Evolutionary conservation across 495 filamentous ascomycete genomes (phyloP), one percentile per base, ranked within the genome.

Genomic region (Xylaria nigripes): DNA sequence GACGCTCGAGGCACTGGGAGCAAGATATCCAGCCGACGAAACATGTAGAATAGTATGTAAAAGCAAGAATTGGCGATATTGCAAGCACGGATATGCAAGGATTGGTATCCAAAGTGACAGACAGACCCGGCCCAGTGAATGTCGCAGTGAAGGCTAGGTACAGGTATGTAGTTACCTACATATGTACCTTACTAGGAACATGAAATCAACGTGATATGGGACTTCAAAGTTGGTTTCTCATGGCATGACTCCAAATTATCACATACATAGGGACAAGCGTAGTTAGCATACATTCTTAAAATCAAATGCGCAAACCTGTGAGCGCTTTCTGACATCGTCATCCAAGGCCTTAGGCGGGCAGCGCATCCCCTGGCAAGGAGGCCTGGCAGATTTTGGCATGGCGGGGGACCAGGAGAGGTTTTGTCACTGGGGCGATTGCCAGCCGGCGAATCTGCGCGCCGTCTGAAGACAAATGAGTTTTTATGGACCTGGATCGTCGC

Each of bases 381-480:
- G 81, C 0, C 73, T 80, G 2, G 82, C 81, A 7, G 81, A 85
- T 57, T 72, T 73, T 59, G 72, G 22, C 25, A 3, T 10, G 21
- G 13, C 23, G 1, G 52, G 43, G 15, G 78, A 80, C 54, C 80
- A 83, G 58, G 70, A 61, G 55, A 77, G 57, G 65, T 83, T 2
- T 79, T 79, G 0, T 78, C 81, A 7, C 72, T 77, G 0, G 81
- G 80, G 0, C 66, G 82, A 1, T 65, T 84, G 15, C 82, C 81
- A 1, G 81, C 83, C 56, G 18, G 78, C 78, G 22, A 80, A 85
- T 59, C 58, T 85, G 45, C 73, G 81, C 2, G 66, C 65, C 56
- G 75, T 85, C 62, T 84, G 84, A 65, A 70, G 77, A 61, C 75
- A 79, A 22, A 84, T 84, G 81, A 79, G 81, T n/a, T 83, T 84